These are phyloP conservation scores for Neurospora sp. DNA, from an alignment of 495 filamentous ascomycete species.

Conservation along the genomic window DNA sequence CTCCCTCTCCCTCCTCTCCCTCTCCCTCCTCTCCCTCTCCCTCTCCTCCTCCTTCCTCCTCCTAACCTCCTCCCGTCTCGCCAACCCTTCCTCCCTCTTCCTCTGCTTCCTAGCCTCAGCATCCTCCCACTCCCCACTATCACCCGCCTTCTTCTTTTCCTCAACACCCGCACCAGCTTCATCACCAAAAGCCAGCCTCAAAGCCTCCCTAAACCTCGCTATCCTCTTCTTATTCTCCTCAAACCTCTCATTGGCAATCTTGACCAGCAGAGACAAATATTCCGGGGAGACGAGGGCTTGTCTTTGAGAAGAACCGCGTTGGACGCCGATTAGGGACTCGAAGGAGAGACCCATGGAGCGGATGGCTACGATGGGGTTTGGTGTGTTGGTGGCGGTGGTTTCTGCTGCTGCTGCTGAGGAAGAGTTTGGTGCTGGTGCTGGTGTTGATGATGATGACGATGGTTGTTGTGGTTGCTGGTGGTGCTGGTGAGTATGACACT, in stretches of 20 bases:
- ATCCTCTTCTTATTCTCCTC: slow-evolving; percentile 61
- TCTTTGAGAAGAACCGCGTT: slow-evolving; percentile 15
- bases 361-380: slow-evolving; percentile 67
- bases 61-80: slow-evolving; percentile 29
- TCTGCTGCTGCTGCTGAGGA: too few relatives aligned
- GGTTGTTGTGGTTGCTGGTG: slow-evolving; percentile 10
- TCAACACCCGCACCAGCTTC: neutral
- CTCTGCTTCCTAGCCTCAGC: slow-evolving; percentile 44
- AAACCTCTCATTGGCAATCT: slow-evolving; percentile 69
- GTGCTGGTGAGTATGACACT: slow-evolving; percentile 17
- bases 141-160: slow-evolving; percentile 6
- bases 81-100: slow-evolving; percentile 52
- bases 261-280: slow-evolving; percentile 54
- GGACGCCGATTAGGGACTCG: slow-evolving; percentile 64
- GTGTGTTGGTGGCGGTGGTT: slow-evolving; percentile 23
- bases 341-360: slow-evolving; percentile 69
- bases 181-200: slow-evolving; percentile 21
- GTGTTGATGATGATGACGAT: neutral
- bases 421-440: slow-evolving; percentile 17
- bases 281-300: slow-evolving; percentile 40
- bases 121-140: slow-evolving; percentile 45
- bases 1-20: neutral
- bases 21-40: neutral
- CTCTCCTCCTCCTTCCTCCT: slow-evolving; percentile 2
- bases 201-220: slow-evolving; percentile 42